Evolutionary conservation across 1,284 basidiomycete species (phyloP).

Genomic region (Grifola frondosa): DNA sequence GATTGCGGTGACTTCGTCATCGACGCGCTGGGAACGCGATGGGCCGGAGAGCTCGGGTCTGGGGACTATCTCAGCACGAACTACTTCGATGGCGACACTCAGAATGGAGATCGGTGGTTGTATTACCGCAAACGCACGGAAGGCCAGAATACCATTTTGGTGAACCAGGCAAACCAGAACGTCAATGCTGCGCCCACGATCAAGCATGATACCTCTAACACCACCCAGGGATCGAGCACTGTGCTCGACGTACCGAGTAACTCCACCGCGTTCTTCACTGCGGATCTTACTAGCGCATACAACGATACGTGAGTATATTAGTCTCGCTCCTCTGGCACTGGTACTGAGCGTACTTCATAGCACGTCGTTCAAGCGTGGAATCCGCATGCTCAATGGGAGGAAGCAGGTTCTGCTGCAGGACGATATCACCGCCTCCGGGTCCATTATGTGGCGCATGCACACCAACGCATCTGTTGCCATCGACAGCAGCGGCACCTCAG

Average conservation of each 20-base stretch:
- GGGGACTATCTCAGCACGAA: slow-evolving; percentile 74
- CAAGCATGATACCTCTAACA: slow-evolving; percentile 58
- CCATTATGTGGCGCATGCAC: slow-evolving; percentile 92
- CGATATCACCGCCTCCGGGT: slow-evolving; percentile 63
- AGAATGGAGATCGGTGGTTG: slow-evolving; percentile 74
- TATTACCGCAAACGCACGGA: slow-evolving; percentile 97
- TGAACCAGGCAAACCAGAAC: slow-evolving; percentile 80
- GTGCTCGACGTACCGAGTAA: slow-evolving; percentile 57
- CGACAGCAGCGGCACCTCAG: slow-evolving; percentile 50
- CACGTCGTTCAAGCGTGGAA: slow-evolving; percentile 79
- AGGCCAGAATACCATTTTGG: slow-evolving; percentile 93
- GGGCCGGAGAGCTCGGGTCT: slow-evolving; percentile 94
- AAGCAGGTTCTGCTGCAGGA: slow-evolving; percentile 92
- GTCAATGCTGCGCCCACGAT: slow-evolving; percentile 70
- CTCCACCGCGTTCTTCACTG: slow-evolving; percentile 85
- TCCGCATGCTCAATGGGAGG: slow-evolving; percentile 85
- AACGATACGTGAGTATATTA: slow-evolving; percentile 58
- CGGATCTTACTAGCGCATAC: slow-evolving; percentile 83
- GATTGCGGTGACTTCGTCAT: slow-evolving; percentile 94
- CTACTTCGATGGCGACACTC: slow-evolving; percentile 74
- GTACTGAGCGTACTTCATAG: slow-evolving; percentile 25
- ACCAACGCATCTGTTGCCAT: slow-evolving; percentile 77
- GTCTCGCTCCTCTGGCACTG: slow-evolving; percentile 8
- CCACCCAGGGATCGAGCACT: slow-evolving; percentile 79
- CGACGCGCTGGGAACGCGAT: slow-evolving; percentile 94